Evolutionary conservation across 306 rosid species (phyloP).

Genomic region (Sophora flavescens): DNA sequence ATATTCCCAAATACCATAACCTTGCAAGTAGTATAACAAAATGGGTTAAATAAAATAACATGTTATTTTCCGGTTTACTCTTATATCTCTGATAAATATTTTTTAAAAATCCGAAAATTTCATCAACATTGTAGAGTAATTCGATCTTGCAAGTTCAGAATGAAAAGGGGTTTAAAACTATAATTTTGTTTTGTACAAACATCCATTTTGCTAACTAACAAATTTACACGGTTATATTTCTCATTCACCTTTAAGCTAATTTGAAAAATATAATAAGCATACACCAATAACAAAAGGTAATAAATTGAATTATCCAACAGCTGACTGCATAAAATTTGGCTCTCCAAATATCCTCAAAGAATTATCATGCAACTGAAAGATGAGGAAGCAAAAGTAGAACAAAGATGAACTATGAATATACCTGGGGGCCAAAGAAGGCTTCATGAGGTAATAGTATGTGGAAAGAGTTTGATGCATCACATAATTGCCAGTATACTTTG

Average conservation of each 20-base stretch:
- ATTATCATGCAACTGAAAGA: background rate
- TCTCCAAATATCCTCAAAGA: conserved; percentile 20
- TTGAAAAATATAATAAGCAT: conserved; percentile 7
- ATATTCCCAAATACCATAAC: conserved; percentile 19
- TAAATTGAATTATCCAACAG: background rate
- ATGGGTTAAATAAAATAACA: conserved; percentile 27
- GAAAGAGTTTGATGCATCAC: conserved; percentile 98
- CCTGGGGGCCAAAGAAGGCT: conserved; percentile 99
- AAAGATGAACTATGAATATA: conserved; percentile 39
- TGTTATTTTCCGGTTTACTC: background rate
- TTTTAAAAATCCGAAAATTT: background rate
- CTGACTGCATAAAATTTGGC: conserved; percentile 9
- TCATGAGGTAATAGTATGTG: conserved; percentile 88
- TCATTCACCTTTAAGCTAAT: conserved; percentile 35
- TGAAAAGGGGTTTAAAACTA: conserved; percentile 14
- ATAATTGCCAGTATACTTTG: conserved; percentile 94
- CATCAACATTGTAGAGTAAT: conserved; percentile 9
- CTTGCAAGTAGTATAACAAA: background rate
- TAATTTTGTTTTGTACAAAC: background rate
- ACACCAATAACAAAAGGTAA: background rate
- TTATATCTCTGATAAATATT: conserved; percentile 1
- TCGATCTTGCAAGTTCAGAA: background rate
- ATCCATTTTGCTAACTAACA: conserved; percentile 17
- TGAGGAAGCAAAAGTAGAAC: background rate
- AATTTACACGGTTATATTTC: conserved; percentile 1